Percentiles rank a stretch among this genome's conserved stretches.
Evolutionary conservation across 129 eudicot genomes (phyloP).

Genomic region (Gnaphalium uliginosum): DNA sequence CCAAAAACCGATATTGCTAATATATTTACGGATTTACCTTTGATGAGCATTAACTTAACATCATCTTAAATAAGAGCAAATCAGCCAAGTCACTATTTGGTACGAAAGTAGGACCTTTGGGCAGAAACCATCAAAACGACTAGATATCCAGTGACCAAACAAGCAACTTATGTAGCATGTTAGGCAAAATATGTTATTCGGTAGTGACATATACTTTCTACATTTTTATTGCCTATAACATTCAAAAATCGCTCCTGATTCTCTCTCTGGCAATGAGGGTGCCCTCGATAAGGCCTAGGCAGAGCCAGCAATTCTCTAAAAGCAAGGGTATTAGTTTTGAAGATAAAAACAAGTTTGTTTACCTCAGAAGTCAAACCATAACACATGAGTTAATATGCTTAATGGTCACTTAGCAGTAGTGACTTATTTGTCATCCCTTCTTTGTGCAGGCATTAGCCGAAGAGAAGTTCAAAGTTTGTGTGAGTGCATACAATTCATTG

Average conservation of each 20-base stretch:
- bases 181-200: neutral
- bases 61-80: neutral
- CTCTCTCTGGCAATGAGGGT: too few relatives aligned
- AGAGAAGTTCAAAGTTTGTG: slow-evolving; percentile 88
- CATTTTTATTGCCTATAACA: neutral
- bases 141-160: neutral
- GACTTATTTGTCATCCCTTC: neutral
- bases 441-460: slow-evolving; percentile 75
- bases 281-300: too few relatives aligned
- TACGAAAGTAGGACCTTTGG: neutral
- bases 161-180: neutral
- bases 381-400: neutral
- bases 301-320: too few relatives aligned
- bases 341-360: neutral
- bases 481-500: slow-evolving; percentile 72
- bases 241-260: neutral
- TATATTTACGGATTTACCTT: neutral
- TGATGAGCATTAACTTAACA: neutral
- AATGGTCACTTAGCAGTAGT: neutral
- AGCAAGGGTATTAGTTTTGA: too few relatives aligned
- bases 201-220: neutral
- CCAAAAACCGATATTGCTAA: neutral
- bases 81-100: neutral
- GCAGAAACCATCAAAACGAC: slow-evolving; percentile 4
- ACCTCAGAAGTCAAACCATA: neutral